Percentiles rank a stretch among this genome's conserved stretches.
Conservation (phyloP, 495 filamentous ascomycete genomes). For the Cercophora scortea region DNA sequence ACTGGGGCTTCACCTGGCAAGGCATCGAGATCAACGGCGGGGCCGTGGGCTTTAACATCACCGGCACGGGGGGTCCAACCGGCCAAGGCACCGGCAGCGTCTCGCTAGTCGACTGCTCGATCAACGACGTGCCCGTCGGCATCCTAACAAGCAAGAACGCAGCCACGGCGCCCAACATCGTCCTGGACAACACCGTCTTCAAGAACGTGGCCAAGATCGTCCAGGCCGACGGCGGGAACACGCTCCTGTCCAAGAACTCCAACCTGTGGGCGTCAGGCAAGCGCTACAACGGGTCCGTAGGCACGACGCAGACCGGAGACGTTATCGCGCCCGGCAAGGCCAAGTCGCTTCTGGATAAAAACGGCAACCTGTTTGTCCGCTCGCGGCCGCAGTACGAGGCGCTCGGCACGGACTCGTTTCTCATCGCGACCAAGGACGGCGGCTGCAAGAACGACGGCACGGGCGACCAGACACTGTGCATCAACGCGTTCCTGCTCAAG, state of each 20-base stretch:
- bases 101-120: constrained; percentile 58
- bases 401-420: constrained; percentile 36
- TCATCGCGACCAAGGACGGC: constrained; percentile 20
- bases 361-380: constrained; percentile 42
- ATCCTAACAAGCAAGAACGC: constrained; percentile 51
- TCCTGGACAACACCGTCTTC: constrained; percentile 39
- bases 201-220: constrained; percentile 27
- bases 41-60: constrained; percentile 14
- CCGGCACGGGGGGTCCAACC: constrained; percentile 27
- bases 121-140: constrained; percentile 54
- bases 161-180: constrained; percentile 29
- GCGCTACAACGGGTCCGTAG: constrained; percentile 38
- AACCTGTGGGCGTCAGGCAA: constrained; percentile 59
- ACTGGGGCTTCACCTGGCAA: constrained; percentile 74
- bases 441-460: constrained; percentile 25
- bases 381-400: constrained; percentile 55
- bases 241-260: constrained; percentile 45
- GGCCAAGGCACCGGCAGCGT: constrained; percentile 61
- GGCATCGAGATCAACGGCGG: constrained; percentile 7
- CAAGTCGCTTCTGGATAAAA: constrained; percentile 31
- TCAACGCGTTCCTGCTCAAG: constrained; percentile 41
- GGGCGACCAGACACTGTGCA: constrained; percentile 9
- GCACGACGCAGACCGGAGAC: constrained; percentile 26
- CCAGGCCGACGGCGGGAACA: constrained; percentile 24
- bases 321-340: constrained; percentile 40